phyloP scores from a whole-genome alignment of 148 eudicot species.

The Silene latifolia region DNA sequence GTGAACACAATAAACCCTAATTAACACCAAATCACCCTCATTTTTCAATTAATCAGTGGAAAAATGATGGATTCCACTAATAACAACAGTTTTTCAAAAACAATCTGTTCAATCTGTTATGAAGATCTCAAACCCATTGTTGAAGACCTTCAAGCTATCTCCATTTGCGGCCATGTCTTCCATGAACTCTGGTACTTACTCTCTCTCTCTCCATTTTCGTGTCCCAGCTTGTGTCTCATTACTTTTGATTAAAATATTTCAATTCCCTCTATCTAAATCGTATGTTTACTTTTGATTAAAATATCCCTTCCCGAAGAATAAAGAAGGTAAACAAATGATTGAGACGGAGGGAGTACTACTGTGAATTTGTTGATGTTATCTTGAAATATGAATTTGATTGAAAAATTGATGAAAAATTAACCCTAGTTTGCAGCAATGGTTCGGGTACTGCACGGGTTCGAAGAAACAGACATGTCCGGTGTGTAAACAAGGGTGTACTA shows the following conservation, averaged over 20 bases:
- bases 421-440: slow-evolving; percentile 92
- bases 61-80: slow-evolving; percentile 25
- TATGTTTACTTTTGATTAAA: too few relatives aligned
- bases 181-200: slow-evolving; percentile 79
- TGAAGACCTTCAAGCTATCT: slow-evolving; percentile 92
- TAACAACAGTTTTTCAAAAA: slow-evolving; percentile 45
- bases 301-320: too few relatives aligned
- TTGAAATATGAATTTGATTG: not conserved
- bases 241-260: too few relatives aligned
- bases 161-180: slow-evolving; percentile 93
- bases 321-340: not conserved
- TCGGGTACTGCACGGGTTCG: slow-evolving; percentile 59
- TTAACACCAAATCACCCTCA: not conserved
- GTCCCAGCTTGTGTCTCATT: not conserved
- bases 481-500: slow-evolving; percentile 75
- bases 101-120: slow-evolving; percentile 90
- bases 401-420: slow-evolving; percentile 18
- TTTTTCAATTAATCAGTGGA: not conserved
- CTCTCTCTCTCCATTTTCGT: not conserved
- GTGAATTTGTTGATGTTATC: not conserved
- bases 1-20: slow-evolving; percentile 10
- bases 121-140: slow-evolving; percentile 87
- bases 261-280: too few relatives aligned
- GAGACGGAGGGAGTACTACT: not conserved
- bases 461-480: slow-evolving; percentile 87